phyloP scores from a whole-genome alignment of 192 early-diverging fungal genomes.

The Backusella tuberculispora region DNA sequence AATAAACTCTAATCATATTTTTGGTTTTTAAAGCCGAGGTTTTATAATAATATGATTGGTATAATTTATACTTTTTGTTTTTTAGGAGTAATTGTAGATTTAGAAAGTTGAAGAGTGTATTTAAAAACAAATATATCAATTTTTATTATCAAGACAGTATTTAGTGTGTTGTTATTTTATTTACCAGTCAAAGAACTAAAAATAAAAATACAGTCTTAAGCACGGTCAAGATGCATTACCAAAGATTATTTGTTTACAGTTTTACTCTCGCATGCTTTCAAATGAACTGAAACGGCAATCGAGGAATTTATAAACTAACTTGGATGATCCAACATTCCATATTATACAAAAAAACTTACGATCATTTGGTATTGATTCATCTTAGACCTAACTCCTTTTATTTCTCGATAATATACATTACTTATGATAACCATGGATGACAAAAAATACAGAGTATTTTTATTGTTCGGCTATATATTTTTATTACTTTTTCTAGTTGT shows the following conservation, averaged over 20 bases:
- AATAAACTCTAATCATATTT: no score
- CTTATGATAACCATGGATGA: background rate
- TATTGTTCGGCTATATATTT: background rate
- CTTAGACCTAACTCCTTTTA: background rate
- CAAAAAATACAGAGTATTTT: background rate
- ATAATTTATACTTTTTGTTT: no score
- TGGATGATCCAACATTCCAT: background rate
- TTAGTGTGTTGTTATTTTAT: no score
- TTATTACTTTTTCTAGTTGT: background rate
- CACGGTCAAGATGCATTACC: background rate
- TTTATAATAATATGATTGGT: no score
- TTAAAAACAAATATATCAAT: no score
- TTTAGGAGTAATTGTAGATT: no score
- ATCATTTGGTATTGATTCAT: background rate
- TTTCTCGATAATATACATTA: background rate
- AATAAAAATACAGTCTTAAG: no score
- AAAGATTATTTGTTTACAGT: background rate
- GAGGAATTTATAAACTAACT: slow-evolving; percentile 11
- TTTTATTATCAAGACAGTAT: no score
- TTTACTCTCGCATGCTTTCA: background rate
- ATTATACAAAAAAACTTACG: background rate
- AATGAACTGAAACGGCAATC: background rate
- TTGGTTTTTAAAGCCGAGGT: no score
- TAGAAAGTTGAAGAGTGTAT: no score
- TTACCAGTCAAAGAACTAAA: no score